Conservation (phyloP, 495 filamentous ascomycete species). For the Elasticomyces elasticus region DNA sequence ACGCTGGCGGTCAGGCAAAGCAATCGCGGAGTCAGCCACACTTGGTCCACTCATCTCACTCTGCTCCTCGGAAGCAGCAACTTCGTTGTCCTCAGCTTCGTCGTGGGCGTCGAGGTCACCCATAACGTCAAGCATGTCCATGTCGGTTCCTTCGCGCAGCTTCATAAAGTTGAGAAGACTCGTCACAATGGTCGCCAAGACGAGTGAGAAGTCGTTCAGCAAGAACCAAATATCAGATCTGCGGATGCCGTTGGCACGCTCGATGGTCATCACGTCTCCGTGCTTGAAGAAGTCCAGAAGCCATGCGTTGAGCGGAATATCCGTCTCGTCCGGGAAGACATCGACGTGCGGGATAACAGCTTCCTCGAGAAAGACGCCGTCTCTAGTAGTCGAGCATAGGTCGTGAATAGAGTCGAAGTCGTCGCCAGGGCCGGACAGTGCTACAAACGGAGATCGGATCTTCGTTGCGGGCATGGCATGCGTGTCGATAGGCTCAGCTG, state of each 20-base stretch:
- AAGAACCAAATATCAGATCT: constrained; percentile 56
- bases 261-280: constrained; percentile 47
- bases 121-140: constrained; percentile 30
- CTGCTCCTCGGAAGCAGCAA: constrained; percentile 26
- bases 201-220: constrained; percentile 59
- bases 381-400: constrained; percentile 50
- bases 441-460: constrained; percentile 56
- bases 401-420: constrained; percentile 51
- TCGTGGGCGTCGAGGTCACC: constrained; percentile 34
- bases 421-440: constrained; percentile 58
- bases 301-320: constrained; percentile 55
- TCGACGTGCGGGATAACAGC: constrained; percentile 57
- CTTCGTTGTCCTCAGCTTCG: constrained; percentile 28
- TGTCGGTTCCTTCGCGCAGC: constrained; percentile 23
- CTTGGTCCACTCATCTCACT: background rate
- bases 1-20: background rate
- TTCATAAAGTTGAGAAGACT: constrained; percentile 46
- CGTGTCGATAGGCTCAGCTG: background rate
- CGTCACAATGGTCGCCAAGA: constrained; percentile 55
- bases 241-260: constrained; percentile 50
- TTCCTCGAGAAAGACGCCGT: constrained; percentile 61
- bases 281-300: constrained; percentile 67
- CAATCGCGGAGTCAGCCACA: constrained; percentile 1
- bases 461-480: constrained; percentile 27
- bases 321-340: constrained; percentile 43